Evolutionary conservation across 768 basidiomycete genomes (phyloP).

Genomic region (Phylloporus sp.): DNA sequence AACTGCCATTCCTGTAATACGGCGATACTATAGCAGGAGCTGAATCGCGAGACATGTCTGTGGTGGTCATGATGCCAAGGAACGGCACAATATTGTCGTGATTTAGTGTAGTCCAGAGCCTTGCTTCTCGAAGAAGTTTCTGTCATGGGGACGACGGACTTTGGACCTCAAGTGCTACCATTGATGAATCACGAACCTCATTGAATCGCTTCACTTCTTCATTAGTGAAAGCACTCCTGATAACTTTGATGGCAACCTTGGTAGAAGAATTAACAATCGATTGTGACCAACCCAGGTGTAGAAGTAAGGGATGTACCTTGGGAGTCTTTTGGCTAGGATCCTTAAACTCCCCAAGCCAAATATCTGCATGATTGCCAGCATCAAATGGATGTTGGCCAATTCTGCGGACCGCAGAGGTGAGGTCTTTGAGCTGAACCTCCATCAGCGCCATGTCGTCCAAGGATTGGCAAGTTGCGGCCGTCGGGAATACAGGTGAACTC

Average conservation of each 20-base stretch:
- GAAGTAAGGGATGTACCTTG: conserved; percentile 4
- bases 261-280: not conserved
- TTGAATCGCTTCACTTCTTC: conserved; percentile 19
- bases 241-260: conserved; percentile 29
- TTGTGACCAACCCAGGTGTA: not conserved
- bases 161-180: not conserved
- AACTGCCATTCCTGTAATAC: conserved; percentile 22
- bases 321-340: conserved; percentile 6
- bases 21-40: conserved; percentile 25
- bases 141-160: not conserved
- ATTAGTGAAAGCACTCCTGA: conserved; percentile 14
- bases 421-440: conserved; percentile 20
- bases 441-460: conserved; percentile 14
- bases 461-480: not conserved
- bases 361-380: conserved; percentile 20
- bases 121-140: conserved; percentile 29
- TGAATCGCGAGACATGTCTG: conserved; percentile 13
- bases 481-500: too few species aligned
- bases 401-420: conserved; percentile 13
- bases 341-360: conserved; percentile 20
- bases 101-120: conserved; percentile 22
- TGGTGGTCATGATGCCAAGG: conserved; percentile 16
- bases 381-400: conserved; percentile 15
- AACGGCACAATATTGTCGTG: conserved; percentile 26
- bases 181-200: conserved; percentile 10